phyloP scores from a whole-genome alignment of 2,329 filamentous ascomycete species.

The Thielaviopsis populi region DNA sequence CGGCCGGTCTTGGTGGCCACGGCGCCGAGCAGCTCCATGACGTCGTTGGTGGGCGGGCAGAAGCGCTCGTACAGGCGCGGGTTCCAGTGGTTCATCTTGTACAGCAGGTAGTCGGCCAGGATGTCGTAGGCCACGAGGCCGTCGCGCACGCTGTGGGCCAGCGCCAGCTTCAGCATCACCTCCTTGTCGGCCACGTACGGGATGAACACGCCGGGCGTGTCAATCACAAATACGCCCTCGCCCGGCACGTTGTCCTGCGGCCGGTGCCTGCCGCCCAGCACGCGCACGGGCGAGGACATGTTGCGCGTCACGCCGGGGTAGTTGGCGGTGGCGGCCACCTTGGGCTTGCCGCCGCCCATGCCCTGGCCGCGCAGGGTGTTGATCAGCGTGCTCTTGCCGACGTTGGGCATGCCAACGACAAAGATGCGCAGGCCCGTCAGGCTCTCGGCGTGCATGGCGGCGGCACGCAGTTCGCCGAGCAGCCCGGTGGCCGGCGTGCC shows the following conservation, averaged over 20 bases:
- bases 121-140: slow-evolving; percentile 63
- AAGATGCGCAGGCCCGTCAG: slow-evolving; percentile 75
- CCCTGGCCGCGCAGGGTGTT: slow-evolving; percentile 66
- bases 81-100: slow-evolving; percentile 57
- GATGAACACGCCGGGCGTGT: slow-evolving; percentile 91
- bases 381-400: slow-evolving; percentile 88
- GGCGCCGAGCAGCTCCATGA: slow-evolving; percentile 53
- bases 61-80: slow-evolving; percentile 47
- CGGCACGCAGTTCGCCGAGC: slow-evolving; percentile 23
- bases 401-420: slow-evolving; percentile 94
- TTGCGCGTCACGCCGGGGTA: slow-evolving; percentile 85
- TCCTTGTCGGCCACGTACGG: slow-evolving; percentile 76
- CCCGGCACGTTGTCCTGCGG: slow-evolving; percentile 25
- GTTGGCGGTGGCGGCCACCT: slow-evolving; percentile 67
- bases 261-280: slow-evolving; percentile 31
- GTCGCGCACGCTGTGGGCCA: slow-evolving; percentile 84
- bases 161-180: slow-evolving; percentile 86
- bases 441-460: slow-evolving; percentile 28
- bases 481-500: background rate
- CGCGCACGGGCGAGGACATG: slow-evolving; percentile 67
- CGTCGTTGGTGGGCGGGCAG: slow-evolving; percentile 64
- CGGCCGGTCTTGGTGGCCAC: slow-evolving; percentile 64
- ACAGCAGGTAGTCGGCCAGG: slow-evolving; percentile 82
- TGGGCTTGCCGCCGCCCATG: slow-evolving; percentile 31
- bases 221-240: slow-evolving; percentile 65